phyloP scores from a whole-genome alignment of 306 rosid genomes.

The Vigna hirtella region DNA sequence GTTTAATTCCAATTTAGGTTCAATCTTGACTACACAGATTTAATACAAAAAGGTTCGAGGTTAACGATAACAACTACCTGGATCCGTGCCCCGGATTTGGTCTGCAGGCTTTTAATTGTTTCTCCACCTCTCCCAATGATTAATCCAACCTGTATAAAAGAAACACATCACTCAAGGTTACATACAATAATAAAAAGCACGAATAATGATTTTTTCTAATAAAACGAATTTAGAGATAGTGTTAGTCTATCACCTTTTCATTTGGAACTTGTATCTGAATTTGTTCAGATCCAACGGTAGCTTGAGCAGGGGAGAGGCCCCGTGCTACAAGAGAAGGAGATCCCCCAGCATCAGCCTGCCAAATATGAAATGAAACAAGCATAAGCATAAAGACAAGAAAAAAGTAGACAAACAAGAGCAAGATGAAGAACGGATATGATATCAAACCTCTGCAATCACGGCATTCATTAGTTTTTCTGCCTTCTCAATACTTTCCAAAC shows the following conservation, averaged over 20 bases:
- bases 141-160: constrained; percentile 79
- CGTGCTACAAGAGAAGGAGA: constrained; percentile 96
- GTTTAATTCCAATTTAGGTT: constrained; percentile 8
- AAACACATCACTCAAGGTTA: background rate
- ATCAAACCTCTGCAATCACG: constrained; percentile 86
- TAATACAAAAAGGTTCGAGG: constrained; percentile 12
- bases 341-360: constrained; percentile 99
- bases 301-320: constrained; percentile 80
- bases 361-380: constrained; percentile 40
- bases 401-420: background rate
- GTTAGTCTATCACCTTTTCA: constrained; percentile 69
- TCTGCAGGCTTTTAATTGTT: constrained; percentile 91
- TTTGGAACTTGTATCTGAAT: constrained; percentile 95
- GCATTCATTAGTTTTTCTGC: constrained; percentile 92
- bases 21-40: background rate
- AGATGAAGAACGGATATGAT: constrained; percentile 4
- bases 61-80: constrained; percentile 83
- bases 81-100: constrained; percentile 95
- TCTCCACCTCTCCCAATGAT: constrained; percentile 98
- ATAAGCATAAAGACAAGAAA: background rate
- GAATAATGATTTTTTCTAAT: background rate
- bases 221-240: constrained; percentile 24
- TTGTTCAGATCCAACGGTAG: constrained; percentile 84
- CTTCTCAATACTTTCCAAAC: constrained; percentile 74
- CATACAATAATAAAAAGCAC: constrained; percentile 10